phyloP scores from a whole-genome alignment of 2,329 filamentous ascomycete genomes.

The Hymenoscyphus albidus region DNA sequence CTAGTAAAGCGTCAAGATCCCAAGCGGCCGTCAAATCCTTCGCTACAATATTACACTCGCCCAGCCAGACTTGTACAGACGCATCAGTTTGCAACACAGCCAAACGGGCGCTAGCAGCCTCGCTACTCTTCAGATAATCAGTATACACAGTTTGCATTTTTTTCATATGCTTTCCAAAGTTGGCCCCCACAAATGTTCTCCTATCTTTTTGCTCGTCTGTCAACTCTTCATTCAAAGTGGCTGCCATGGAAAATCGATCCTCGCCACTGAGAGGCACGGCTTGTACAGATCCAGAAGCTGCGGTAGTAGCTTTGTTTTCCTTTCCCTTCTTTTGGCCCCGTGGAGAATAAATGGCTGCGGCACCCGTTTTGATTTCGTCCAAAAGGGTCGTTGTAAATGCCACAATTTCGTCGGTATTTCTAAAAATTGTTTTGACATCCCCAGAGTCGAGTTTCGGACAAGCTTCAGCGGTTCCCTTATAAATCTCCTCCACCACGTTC shows the following conservation, averaged over 20 bases:
- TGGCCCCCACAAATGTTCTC: constrained; percentile 32
- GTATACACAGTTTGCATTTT: constrained; percentile 59
- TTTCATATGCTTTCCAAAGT: constrained; percentile 47
- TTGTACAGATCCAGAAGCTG: constrained; percentile 7
- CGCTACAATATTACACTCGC: constrained; percentile 87
- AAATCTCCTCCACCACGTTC: constrained; percentile 96
- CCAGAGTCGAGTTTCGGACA: constrained; percentile 75
- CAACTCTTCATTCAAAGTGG: constrained; percentile 22
- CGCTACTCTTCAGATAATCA: constrained; percentile 59
- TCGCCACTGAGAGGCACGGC: constrained; percentile 14
- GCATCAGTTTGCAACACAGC: constrained; percentile 61
- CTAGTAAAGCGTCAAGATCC: constrained; percentile 92
- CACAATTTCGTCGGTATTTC: constrained; percentile 88
- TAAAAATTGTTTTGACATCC: constrained; percentile 86
- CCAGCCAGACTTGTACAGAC: constrained; percentile 77
- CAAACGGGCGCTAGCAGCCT: constrained; percentile 57
- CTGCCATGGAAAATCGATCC: constrained; percentile 27
- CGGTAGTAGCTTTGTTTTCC: constrained; percentile 30
- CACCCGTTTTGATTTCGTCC: constrained; percentile 74
- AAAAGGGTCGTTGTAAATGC: constrained; percentile 79
- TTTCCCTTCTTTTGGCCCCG: constrained; percentile 38
- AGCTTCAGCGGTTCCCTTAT: constrained; percentile 85
- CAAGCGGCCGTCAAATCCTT: constrained; percentile 90
- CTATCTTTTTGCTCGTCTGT: constrained; percentile 33
- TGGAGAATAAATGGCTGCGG: constrained; percentile 73